Evolutionary conservation across 2,329 filamentous ascomycete genomes (phyloP).

Genomic region (Diaporthe ilicicola): DNA sequence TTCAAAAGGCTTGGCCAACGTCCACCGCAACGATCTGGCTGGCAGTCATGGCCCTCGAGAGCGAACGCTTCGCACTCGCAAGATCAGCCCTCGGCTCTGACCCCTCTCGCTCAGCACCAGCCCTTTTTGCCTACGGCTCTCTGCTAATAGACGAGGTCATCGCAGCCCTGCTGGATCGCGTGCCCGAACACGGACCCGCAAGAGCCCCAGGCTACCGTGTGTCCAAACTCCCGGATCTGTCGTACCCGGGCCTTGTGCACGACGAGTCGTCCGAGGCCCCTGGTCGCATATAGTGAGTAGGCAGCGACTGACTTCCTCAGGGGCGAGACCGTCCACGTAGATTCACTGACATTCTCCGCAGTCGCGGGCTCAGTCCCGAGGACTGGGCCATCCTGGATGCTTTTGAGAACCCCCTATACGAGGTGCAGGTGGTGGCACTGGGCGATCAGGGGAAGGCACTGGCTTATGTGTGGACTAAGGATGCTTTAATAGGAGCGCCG

Average conservation of each 20-base stretch:
- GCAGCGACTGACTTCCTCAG: not conserved
- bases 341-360: not conserved
- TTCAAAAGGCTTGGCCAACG: no score
- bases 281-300: constrained; percentile 26
- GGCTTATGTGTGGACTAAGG: constrained; percentile 17
- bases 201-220: constrained; percentile 31
- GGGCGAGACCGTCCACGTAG: no score
- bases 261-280: constrained; percentile 22
- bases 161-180: constrained; percentile 30
- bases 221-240: constrained; percentile 26
- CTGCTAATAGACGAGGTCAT: constrained; percentile 31
- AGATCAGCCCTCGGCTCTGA: constrained; percentile 2
- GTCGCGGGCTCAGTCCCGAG: not conserved
- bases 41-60: not conserved
- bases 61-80: constrained; percentile 12
- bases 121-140: constrained; percentile 32
- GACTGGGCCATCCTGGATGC: constrained; percentile 32
- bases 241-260: constrained; percentile 33
- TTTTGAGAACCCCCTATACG: constrained; percentile 31
- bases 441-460: not conserved
- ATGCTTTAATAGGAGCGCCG: not conserved
- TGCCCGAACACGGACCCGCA: constrained; percentile 13
- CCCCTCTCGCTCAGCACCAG: constrained; percentile 8
- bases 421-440: constrained; percentile 23
- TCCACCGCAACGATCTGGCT: not conserved